These are phyloP conservation scores for Quercus ilex DNA, from an alignment of 306 rosid species.

Conservation along the genomic window DNA sequence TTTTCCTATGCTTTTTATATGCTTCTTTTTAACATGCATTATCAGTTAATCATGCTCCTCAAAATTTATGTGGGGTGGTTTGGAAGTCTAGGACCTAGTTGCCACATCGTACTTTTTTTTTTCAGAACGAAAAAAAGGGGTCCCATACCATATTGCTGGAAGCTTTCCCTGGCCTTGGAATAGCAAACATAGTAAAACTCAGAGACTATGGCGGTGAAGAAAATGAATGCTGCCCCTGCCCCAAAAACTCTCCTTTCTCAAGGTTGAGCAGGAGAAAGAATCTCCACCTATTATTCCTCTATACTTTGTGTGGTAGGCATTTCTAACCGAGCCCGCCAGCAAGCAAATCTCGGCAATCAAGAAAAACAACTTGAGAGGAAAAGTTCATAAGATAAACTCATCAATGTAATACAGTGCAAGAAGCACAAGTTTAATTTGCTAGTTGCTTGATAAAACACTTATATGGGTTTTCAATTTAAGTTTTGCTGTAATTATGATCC, in stretches of 20 bases:
- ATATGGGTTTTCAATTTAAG: too few species aligned
- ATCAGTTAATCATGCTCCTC: too few species aligned
- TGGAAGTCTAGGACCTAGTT: too few species aligned
- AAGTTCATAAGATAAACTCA: background rate
- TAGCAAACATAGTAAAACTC: conserved; percentile 76
- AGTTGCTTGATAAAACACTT: too few species aligned
- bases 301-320: conserved; percentile 91
- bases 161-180: conserved; percentile 72
- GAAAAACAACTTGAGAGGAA: conserved; percentile 53
- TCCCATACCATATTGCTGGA: conserved; percentile 50
- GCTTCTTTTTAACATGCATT: too few species aligned
- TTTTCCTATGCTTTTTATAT: too few species aligned
- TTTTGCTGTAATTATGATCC: too few species aligned
- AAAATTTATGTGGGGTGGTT: too few species aligned
- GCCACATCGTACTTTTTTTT: too few species aligned
- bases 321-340: background rate
- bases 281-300: conserved; percentile 25
- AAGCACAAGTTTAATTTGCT: too few species aligned
- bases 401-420: background rate
- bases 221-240: conserved; percentile 80
- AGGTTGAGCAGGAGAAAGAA: conserved; percentile 61
- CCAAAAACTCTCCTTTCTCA: conserved; percentile 92
- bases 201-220: conserved; percentile 65
- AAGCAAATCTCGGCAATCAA: too few species aligned
- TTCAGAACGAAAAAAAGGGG: too few species aligned